These are phyloP conservation scores for Phaeotremella fagi DNA, from an alignment of 768 basidiomycete species.

Conservation along the genomic window DNA sequence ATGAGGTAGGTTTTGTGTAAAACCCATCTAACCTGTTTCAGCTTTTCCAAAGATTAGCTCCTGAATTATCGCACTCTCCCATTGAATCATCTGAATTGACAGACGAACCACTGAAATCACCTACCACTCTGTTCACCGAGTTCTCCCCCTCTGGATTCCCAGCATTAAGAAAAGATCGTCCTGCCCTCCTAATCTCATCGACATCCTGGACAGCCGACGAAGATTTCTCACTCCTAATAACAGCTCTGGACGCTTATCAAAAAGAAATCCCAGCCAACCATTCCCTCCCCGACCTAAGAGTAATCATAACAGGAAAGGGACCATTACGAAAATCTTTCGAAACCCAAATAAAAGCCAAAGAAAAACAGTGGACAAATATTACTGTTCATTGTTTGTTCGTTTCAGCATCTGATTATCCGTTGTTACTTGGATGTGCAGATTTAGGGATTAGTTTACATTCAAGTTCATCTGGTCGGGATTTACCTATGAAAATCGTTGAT, in stretches of 20 bases:
- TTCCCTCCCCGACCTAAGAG: slow-evolving; percentile 67
- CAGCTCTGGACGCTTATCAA: slow-evolving; percentile 70
- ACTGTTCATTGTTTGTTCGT: slow-evolving; percentile 64
- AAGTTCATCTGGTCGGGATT: slow-evolving; percentile 81
- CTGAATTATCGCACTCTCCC: slow-evolving; percentile 43
- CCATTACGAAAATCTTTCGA: slow-evolving; percentile 71
- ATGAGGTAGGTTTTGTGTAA: slow-evolving; percentile 58
- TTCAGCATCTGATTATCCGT: slow-evolving; percentile 82
- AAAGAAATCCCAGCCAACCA: slow-evolving; percentile 50
- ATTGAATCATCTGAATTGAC: slow-evolving; percentile 44
- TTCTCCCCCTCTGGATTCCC: slow-evolving; percentile 55
- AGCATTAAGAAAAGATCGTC: slow-evolving; percentile 63
- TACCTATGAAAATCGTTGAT: slow-evolving; percentile 99
- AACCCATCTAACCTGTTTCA: slow-evolving; percentile 1
- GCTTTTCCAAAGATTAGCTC: slow-evolving; percentile 54
- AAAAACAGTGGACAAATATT: slow-evolving; percentile 55
- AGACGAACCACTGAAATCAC: slow-evolving; percentile 56
- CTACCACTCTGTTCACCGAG: slow-evolving; percentile 57
- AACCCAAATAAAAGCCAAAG: slow-evolving; percentile 55
- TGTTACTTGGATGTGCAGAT: slow-evolving; percentile 82
- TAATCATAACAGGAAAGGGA: slow-evolving; percentile 87
- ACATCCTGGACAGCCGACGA: slow-evolving; percentile 98
- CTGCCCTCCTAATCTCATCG: slow-evolving; percentile 80
- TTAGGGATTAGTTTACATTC: slow-evolving; percentile 85
- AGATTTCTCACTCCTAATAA: slow-evolving; percentile 78